Evolutionary conservation across 106 monocot genomes (phyloP).

Genomic region (Cymbidium sinense): DNA sequence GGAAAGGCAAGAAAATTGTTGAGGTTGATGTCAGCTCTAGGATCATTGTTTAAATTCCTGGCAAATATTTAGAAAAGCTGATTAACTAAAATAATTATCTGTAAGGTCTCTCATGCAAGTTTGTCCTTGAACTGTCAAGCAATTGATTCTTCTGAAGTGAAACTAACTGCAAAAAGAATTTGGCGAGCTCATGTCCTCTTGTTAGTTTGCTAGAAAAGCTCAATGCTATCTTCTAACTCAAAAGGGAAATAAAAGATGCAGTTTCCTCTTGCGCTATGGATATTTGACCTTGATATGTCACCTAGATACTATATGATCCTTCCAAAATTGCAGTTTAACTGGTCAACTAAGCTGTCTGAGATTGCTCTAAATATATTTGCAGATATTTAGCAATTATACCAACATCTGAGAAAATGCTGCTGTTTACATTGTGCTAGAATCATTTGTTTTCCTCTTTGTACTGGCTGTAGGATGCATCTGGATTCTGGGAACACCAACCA

Average conservation of each 20-base stretch:
- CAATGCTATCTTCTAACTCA: not conserved
- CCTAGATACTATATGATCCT: not conserved
- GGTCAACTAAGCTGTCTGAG: not conserved
- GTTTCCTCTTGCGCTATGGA: not conserved
- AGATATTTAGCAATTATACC: not conserved
- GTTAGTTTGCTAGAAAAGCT: not conserved
- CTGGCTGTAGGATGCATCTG: conserved; percentile 60
- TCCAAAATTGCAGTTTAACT: conserved; percentile 1
- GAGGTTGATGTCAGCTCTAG: not conserved
- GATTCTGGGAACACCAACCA: conserved; percentile 90
- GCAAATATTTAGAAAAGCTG: not conserved
- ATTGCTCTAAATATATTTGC: conserved; percentile 2
- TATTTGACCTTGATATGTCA: not conserved
- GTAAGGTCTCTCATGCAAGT: not conserved
- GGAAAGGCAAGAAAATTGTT: not conserved
- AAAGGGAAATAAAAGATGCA: not conserved
- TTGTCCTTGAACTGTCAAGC: not conserved
- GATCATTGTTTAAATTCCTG: not conserved
- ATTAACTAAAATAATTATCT: not conserved
- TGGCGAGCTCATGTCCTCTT: not conserved
- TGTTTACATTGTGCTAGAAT: not conserved
- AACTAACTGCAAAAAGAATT: not conserved
- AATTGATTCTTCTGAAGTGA: not conserved
- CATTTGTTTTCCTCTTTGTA: not conserved
- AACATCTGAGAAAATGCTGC: not conserved